Evolutionary conservation across 805 yeast genomes (phyloP).

Genomic region (Brettanomyces bruxellensis): DNA sequence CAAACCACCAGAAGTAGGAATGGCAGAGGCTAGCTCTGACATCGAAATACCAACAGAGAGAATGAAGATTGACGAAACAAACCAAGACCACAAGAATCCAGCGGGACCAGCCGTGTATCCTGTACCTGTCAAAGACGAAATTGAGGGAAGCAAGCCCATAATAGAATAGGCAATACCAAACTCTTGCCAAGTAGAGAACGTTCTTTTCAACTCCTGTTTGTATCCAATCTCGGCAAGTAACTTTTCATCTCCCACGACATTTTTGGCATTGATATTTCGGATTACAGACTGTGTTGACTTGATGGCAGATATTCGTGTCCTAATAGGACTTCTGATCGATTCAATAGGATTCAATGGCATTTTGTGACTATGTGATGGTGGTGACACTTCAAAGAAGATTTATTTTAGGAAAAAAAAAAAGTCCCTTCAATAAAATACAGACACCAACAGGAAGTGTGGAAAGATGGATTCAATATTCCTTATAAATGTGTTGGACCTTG

Average conservation of each 20-base stretch:
- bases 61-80: conserved; percentile 46
- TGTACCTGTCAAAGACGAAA: conserved; percentile 43
- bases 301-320: conserved; percentile 12
- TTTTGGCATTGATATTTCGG: conserved; percentile 21
- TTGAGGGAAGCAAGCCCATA: conserved; percentile 63
- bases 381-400: no score
- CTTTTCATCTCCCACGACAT: conserved; percentile 22
- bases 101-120: conserved; percentile 57
- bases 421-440: no score
- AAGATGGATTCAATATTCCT: no score
- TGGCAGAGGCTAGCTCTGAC: conserved; percentile 59
- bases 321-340: conserved; percentile 8
- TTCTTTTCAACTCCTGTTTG: conserved; percentile 57
- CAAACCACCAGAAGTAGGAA: conserved; percentile 71
- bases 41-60: conserved; percentile 50
- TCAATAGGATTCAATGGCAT: neutral
- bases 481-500: no score
- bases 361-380: no score
- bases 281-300: conserved; percentile 16
- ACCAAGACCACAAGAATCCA: conserved; percentile 68
- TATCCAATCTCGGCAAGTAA: conserved; percentile 54
- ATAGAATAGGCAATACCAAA: conserved; percentile 67
- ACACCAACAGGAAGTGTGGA: no score
- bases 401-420: no score
- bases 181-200: conserved; percentile 51